Evolutionary conservation across 352 stramenopile species (phyloP).

Genomic region (Pythium plurisporium): DNA sequence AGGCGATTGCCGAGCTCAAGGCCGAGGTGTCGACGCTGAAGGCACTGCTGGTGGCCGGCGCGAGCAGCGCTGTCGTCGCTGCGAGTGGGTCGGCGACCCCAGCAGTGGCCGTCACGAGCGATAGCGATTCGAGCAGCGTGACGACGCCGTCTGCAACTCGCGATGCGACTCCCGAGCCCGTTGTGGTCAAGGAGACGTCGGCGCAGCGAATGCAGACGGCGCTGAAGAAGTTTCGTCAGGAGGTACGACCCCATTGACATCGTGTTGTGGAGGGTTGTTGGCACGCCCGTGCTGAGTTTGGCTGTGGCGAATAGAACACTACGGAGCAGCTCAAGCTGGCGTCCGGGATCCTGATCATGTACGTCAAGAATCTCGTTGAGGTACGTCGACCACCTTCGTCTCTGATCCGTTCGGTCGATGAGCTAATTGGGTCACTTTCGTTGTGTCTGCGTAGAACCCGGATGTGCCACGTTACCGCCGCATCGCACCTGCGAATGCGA

Average conservation of each 20-base stretch:
- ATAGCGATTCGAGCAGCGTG: not conserved
- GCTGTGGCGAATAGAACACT: conserved; percentile 41
- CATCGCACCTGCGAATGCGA: conserved; percentile 70
- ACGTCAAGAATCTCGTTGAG: conserved; percentile 84
- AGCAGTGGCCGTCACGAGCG: not conserved
- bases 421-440: not conserved
- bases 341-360: conserved; percentile 76
- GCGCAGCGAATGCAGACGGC: conserved; percentile 17
- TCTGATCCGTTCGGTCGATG: not conserved
- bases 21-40: conserved; percentile 67
- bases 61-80: not conserved
- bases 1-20: conserved; percentile 64
- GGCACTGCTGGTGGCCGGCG: conserved; percentile 40
- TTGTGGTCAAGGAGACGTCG: conserved; percentile 12
- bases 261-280: not conserved
- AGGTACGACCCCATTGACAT: conserved; percentile 7
- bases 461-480: conserved; percentile 78
- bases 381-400: conserved; percentile 29
- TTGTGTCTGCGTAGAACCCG: conserved; percentile 45
- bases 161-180: not conserved
- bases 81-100: not conserved
- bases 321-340: conserved; percentile 64
- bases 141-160: not conserved
- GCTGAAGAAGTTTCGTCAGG: conserved; percentile 23
- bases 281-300: not conserved